Evolutionary conservation across 2,329 filamentous ascomycete genomes (phyloP), one percentile per base, ranked within the genome.

Genomic region (Bipolaris oryzae): DNA sequence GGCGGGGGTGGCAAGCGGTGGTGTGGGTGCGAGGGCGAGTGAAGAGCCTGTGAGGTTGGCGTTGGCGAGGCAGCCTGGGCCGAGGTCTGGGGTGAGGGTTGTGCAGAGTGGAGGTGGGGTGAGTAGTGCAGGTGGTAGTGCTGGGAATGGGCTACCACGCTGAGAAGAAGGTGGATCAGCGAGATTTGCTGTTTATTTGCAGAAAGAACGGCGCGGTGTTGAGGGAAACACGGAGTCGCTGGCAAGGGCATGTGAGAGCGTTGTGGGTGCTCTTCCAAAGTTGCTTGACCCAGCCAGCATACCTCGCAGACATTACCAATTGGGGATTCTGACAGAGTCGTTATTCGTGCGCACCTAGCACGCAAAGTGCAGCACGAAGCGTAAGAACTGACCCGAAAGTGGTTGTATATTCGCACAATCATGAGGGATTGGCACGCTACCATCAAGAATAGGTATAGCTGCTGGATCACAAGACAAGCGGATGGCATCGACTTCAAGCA

Each of bases 81-180:
- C 68, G 37, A 67, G 64, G 21, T 52, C 55, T 10, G 56, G 57
- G 7, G 48, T 57, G 33, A 59, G 62, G 20, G 34, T 50, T 10
- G 31, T 48, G 37, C 60, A 57, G 46, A 60, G 54, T 9, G 56
- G 25, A 13, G 23, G 28, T 18, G 60, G 58, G 33, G 55, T 49
- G 31, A 58, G 55, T 9, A 43, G 51, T 34, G 56, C 51, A 10
- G 64, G 64, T 1, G 53, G 35, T 3, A 42, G 28, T 31, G 64
- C 63, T 20, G 72, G 73, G 2, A 75, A 73, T 50, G 73, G 72
- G n/a, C 58, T 76, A 11, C 73, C 73, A 3, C 64, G 73, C 49
- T 76, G 69, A 74, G 35, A 37, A 5, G 7, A 42, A 5, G 1
- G 13, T 13, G 5, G 5, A 37, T 15, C 3, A 2, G 10, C 6